phyloP scores from a whole-genome alignment of 805 yeast genomes.

The Spathaspora gorwiae region DNA sequence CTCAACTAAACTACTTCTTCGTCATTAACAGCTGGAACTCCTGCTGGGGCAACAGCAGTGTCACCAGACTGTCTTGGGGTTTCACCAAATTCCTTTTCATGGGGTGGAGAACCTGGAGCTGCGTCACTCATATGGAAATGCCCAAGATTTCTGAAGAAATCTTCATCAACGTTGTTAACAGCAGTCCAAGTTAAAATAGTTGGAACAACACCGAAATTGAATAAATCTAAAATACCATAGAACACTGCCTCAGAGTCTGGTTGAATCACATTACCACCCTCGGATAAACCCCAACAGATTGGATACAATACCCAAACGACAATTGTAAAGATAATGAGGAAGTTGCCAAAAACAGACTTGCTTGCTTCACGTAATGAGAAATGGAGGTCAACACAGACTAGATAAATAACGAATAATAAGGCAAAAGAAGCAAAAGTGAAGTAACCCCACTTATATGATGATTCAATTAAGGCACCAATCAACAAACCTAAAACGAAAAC shows the following conservation, averaged over 20 bases:
- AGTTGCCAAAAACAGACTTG: neutral
- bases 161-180: slow-evolving; percentile 21
- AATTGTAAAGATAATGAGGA: slow-evolving; percentile 26
- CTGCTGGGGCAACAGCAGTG: slow-evolving; percentile 30
- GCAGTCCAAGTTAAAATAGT: slow-evolving; percentile 27
- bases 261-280: slow-evolving; percentile 59
- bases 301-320: slow-evolving; percentile 48
- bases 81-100: slow-evolving; percentile 6
- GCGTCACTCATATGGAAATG: slow-evolving; percentile 10
- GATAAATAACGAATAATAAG: slow-evolving; percentile 36
- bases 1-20: slow-evolving; percentile 1
- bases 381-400: slow-evolving; percentile 14
- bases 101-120: neutral
- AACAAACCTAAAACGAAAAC: slow-evolving; percentile 50
- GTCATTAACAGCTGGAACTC: slow-evolving; percentile 5
- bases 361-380: slow-evolving; percentile 1
- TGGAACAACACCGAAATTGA: slow-evolving; percentile 42
- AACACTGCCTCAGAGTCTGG: slow-evolving; percentile 57
- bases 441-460: slow-evolving; percentile 68
- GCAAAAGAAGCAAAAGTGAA: slow-evolving; percentile 50
- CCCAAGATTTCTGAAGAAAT: slow-evolving; percentile 18
- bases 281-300: slow-evolving; percentile 49
- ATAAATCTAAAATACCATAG: slow-evolving; percentile 54
- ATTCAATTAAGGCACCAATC: slow-evolving; percentile 50
- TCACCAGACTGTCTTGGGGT: slow-evolving; percentile 44